phyloP scores from a whole-genome alignment of 352 stramenopile genomes.

The Pythium rhizo-oryzae region DNA sequence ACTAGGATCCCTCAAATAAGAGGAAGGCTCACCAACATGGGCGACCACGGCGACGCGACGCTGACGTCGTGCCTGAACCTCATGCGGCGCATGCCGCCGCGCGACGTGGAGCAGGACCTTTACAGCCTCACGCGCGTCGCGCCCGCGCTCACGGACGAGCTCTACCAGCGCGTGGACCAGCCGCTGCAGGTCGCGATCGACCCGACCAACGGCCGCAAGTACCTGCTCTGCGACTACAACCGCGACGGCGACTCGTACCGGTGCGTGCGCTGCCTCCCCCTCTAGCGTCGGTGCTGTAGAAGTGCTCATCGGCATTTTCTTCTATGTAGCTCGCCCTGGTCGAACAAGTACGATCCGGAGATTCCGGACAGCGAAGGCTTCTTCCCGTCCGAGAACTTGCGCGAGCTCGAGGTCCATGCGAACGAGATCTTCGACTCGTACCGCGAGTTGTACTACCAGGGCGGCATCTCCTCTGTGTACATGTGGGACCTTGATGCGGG shows the following conservation, averaged over 20 bases:
- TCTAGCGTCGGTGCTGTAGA: no score
- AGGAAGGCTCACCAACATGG: conserved; percentile 7
- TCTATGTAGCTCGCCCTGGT: conserved; percentile 88
- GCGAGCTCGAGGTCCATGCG: conserved; percentile 90
- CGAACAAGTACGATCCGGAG: conserved; percentile 90
- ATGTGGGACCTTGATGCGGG: conserved; percentile 95
- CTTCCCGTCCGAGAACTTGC: conserved; percentile 86
- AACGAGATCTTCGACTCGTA: conserved; percentile 98
- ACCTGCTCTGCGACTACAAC: conserved; percentile 96
- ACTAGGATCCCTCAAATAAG: conserved; percentile 6
- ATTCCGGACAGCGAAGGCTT: conserved; percentile 87
- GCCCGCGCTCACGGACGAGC: conserved; percentile 86
- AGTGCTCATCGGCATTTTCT: not conserved
- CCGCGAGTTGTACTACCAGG: conserved; percentile 96
- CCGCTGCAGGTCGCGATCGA: conserved; percentile 89
- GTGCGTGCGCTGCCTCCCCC: conserved; percentile 3
- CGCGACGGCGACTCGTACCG: conserved; percentile 92
- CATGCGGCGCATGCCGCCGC: conserved; percentile 89
- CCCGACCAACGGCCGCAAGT: conserved; percentile 86
- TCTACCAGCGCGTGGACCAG: conserved; percentile 94
- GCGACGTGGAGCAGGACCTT: conserved; percentile 83
- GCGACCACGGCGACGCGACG: conserved; percentile 37
- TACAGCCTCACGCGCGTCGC: conserved; percentile 84
- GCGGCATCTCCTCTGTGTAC: conserved; percentile 93
- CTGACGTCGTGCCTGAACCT: conserved; percentile 88